Evolutionary conservation across 345 rosid species (phyloP).

Genomic region (Laguncularia racemosa): DNA sequence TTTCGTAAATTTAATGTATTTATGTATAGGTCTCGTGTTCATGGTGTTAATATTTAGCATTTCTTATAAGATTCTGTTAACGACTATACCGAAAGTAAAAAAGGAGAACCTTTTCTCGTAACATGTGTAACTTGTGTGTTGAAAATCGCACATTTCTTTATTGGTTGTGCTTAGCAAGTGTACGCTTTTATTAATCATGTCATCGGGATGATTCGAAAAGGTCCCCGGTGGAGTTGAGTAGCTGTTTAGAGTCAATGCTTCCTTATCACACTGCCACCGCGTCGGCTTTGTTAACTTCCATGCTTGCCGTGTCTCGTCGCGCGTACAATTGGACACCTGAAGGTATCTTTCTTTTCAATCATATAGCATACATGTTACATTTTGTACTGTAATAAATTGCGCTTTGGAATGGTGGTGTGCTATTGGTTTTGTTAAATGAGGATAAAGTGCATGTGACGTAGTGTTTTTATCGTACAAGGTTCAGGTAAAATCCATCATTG

Average conservation of each 20-base stretch:
- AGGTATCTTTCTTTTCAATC: slow-evolving; percentile 28
- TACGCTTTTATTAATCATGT: too few relatives aligned
- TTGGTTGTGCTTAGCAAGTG: background rate
- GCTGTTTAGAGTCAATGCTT: slow-evolving; percentile 65
- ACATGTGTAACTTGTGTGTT: background rate
- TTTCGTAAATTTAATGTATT: too few relatives aligned
- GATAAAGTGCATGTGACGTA: too few relatives aligned
- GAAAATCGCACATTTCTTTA: background rate
- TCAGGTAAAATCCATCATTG: too few relatives aligned
- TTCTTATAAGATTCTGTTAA: too few relatives aligned
- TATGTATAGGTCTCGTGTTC: too few relatives aligned
- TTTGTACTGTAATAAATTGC: background rate
- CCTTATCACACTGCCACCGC: slow-evolving; percentile 90
- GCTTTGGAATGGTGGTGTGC: background rate
- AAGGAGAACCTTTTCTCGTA: background rate
- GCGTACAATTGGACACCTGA: slow-evolving; percentile 50
- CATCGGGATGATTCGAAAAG: slow-evolving; percentile 17
- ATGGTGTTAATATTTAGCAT: too few relatives aligned
- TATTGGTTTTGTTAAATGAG: too few relatives aligned
- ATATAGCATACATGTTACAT: background rate
- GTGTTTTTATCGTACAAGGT: too few relatives aligned
- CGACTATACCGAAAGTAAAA: too few relatives aligned
- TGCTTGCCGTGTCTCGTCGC: slow-evolving; percentile 61
- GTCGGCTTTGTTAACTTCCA: slow-evolving; percentile 76
- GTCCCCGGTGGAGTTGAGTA: slow-evolving; percentile 73